A percentile compares a stretch with the other conserved stretches of the same genome.
These are phyloP conservation scores for Protomyces inouyei DNA, from an alignment of 1,139 yeast genomes.

Conservation along the genomic window DNA sequence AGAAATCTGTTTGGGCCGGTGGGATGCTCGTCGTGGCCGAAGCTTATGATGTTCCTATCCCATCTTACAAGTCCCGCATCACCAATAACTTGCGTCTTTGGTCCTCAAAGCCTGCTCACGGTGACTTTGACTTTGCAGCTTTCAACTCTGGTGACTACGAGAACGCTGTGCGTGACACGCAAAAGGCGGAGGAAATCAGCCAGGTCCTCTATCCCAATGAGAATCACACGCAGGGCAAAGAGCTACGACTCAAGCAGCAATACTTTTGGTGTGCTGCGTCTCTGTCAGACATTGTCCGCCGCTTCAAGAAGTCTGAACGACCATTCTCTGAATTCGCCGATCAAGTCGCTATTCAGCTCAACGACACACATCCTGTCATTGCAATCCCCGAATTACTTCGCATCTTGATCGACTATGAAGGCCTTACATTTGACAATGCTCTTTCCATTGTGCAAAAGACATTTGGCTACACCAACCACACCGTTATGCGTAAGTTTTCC, in stretches of 20 bases:
- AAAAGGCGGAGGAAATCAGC: constrained; percentile 84
- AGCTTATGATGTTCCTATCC: constrained; percentile 91
- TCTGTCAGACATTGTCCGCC: constrained; percentile 80
- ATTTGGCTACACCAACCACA: constrained; percentile 90
- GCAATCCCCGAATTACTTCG: constrained; percentile 89
- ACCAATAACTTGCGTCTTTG: constrained; percentile 88
- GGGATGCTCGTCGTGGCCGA: constrained; percentile 86
- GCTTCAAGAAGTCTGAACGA: constrained; percentile 75
- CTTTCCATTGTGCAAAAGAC: constrained; percentile 78
- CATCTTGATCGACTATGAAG: constrained; percentile 76
- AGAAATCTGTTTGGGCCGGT: constrained; percentile 70
- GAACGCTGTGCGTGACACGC: constrained; percentile 78
- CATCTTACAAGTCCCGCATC: constrained; percentile 50
- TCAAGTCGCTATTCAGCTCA: constrained; percentile 84
- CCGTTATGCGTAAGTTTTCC: constrained; percentile 51
- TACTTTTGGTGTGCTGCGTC: constrained; percentile 97
- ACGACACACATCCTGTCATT: constrained; percentile 92
- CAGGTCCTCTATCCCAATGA: constrained; percentile 72
- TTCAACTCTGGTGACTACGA: constrained; percentile 90
- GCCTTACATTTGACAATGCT: constrained; percentile 73
- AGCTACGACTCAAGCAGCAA: constrained; percentile 87
- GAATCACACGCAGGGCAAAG: constrained; percentile 86
- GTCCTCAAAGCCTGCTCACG: constrained; percentile 76
- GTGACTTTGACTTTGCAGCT: constrained; percentile 86
- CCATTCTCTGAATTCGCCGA: constrained; percentile 82